Evolutionary conservation across 352 stramenopile genomes (phyloP).

Genomic region (Stephanocyclus meneghinianus): DNA sequence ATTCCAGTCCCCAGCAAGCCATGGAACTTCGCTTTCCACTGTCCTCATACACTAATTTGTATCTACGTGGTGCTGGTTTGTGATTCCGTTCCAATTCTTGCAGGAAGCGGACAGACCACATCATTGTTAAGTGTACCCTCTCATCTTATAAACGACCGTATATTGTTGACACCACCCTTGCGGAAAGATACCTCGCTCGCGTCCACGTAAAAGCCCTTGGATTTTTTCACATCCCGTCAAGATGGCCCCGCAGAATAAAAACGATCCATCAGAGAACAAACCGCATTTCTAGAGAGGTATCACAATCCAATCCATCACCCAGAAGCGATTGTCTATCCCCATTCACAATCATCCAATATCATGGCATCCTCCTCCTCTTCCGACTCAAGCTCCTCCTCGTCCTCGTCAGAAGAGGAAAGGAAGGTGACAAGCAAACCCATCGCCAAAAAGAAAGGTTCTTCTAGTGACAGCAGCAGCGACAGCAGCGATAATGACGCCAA

Average conservation of each 20-base stretch:
- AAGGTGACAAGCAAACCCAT: conserved; percentile 5
- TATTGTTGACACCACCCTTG: neutral
- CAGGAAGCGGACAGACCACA: too few relatives aligned
- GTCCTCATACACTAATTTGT: too few relatives aligned
- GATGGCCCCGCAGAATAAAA: neutral
- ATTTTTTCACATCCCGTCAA: neutral
- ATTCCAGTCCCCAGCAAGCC: too few relatives aligned
- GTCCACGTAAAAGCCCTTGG: conserved; percentile 1
- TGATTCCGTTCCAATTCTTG: too few relatives aligned
- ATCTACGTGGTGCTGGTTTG: too few relatives aligned
- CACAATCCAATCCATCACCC: neutral
- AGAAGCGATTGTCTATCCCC: neutral
- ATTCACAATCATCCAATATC: neutral
- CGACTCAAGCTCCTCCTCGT: conserved; percentile 1
- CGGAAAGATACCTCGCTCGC: neutral
- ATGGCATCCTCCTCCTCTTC: conserved; percentile 10
- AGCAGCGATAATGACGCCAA: conserved; percentile 26
- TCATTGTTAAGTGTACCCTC: too few relatives aligned
- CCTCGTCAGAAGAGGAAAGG: conserved; percentile 30
- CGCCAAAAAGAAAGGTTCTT: conserved; percentile 16
- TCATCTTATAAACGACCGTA: too few relatives aligned
- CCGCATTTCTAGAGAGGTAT: neutral
- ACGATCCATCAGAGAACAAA: neutral
- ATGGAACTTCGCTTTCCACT: too few relatives aligned
- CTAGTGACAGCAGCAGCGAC: conserved; percentile 36